phyloP scores from a whole-genome alignment of 2,329 filamentous ascomycete species.

The Mycosphaerella arachidis region DNA sequence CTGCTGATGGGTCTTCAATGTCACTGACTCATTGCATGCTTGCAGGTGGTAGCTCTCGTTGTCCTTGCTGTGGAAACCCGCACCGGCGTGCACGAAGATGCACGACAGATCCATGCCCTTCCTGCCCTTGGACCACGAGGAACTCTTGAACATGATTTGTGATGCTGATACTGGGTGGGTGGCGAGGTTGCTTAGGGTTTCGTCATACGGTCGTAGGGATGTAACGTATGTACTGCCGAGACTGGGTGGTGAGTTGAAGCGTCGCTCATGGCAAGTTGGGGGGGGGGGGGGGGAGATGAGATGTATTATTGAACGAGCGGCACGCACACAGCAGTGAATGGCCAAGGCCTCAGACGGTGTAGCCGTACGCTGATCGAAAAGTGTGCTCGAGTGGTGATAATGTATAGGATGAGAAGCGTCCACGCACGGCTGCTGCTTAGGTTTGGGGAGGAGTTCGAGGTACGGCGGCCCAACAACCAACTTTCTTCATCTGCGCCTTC shows the following conservation, averaged over 20 bases:
- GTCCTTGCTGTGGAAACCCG: conserved; percentile 78
- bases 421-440: too few species aligned
- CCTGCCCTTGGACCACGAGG: conserved; percentile 17
- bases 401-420: background rate
- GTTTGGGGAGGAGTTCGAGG: background rate
- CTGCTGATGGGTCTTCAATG: background rate
- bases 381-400: background rate
- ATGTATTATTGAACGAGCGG: conserved; percentile 1
- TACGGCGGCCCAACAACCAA: background rate
- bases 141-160: conserved; percentile 9
- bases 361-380: background rate
- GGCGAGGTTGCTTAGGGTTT: conserved; percentile 1
- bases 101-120: conserved; percentile 55
- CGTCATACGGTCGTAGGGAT: conserved; percentile 1
- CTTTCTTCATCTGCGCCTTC: conserved; percentile 4
- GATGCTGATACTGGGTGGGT: conserved; percentile 1
- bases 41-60: conserved; percentile 82
- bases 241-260: background rate
- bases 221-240: background rate
- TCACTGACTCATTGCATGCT: conserved; percentile 79
- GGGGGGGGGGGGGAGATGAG: background rate
- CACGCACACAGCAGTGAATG: background rate
- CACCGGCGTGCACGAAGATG: conserved; percentile 93
- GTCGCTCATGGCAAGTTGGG: conserved; percentile 3
- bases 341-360: background rate